phyloP scores from a whole-genome alignment of 2,329 filamentous ascomycete species.

The Fusarium dimerum region DNA sequence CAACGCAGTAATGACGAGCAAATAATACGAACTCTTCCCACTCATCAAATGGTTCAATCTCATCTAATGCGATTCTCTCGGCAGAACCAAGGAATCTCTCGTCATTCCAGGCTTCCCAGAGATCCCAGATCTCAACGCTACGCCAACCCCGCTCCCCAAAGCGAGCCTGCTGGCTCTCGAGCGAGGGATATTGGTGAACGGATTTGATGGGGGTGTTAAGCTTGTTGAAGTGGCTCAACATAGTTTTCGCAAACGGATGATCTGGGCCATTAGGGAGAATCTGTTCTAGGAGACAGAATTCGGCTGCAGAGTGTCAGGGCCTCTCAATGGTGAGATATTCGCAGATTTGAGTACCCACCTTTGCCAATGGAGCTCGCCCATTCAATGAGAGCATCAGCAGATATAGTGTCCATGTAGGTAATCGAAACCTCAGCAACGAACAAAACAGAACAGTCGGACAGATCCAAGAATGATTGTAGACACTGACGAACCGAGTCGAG shows the following conservation, averaged over 20 bases:
- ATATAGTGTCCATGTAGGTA: conserved; percentile 79
- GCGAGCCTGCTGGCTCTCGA: conserved; percentile 65
- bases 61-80: conserved; percentile 64
- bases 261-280: conserved; percentile 74
- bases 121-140: conserved; percentile 60
- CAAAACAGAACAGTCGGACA: conserved; percentile 63
- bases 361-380: conserved; percentile 75
- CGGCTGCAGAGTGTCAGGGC: conserved; percentile 40
- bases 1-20: conserved; percentile 78
- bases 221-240: conserved; percentile 82
- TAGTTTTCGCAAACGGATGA: conserved; percentile 84
- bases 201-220: conserved; percentile 77
- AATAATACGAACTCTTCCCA: conserved; percentile 95
- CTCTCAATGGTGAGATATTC: not conserved
- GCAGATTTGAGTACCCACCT: conserved; percentile 49
- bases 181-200: conserved; percentile 67
- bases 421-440: conserved; percentile 90
- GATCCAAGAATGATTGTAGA: conserved; percentile 59
- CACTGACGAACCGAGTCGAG: conserved; percentile 60
- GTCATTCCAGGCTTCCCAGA: conserved; percentile 84
- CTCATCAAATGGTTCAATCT: conserved; percentile 85
- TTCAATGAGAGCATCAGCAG: conserved; percentile 71
- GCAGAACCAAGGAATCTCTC: conserved; percentile 61
- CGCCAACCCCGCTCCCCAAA: conserved; percentile 72
- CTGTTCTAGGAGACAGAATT: conserved; percentile 87